phyloP scores from a whole-genome alignment of 352 stramenopile species.

The Pythium grandisporangium region DNA sequence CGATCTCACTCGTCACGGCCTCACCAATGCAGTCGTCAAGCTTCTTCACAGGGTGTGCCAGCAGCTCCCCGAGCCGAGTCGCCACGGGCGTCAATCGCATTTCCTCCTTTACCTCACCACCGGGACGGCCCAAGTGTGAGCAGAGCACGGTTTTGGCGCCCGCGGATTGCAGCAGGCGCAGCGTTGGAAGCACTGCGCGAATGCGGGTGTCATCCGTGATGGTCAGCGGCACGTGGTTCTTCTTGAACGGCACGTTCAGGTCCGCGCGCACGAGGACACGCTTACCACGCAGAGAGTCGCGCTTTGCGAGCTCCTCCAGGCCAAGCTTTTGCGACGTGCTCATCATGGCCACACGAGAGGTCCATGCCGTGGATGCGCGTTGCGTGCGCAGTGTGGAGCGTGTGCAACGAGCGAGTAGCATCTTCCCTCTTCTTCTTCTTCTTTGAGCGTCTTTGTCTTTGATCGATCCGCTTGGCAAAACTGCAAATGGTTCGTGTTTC shows the following conservation, averaged over 20 bases:
- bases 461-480: too few relatives aligned
- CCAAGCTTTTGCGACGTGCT: conserved; percentile 56
- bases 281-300: conserved; percentile 86
- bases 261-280: conserved; percentile 98
- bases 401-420: conserved; percentile 8
- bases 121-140: conserved; percentile 96
- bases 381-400: conserved; percentile 2
- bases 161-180: conserved; percentile 87
- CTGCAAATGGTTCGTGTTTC: too few relatives aligned
- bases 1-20: conserved; percentile 77
- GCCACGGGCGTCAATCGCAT: conserved; percentile 90
- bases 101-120: conserved; percentile 79
- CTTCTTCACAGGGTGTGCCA: conserved; percentile 89
- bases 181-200: conserved; percentile 91
- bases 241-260: conserved; percentile 98
- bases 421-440: too few relatives aligned
- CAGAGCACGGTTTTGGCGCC: conserved; percentile 94
- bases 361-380: not conserved
- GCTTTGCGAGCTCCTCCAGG: conserved; percentile 51
- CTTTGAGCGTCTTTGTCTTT: too few relatives aligned
- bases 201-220: conserved; percentile 98
- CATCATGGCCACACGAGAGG: conserved; percentile 9
- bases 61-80: conserved; percentile 88
- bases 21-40: conserved; percentile 94
- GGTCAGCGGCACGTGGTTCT: conserved; percentile 74